A percentile compares a stretch with the other conserved stretches of the same genome.
Conservation (phyloP, 2,329 filamentous ascomycete species). For the Ceratocystis eucalypticola region DNA sequence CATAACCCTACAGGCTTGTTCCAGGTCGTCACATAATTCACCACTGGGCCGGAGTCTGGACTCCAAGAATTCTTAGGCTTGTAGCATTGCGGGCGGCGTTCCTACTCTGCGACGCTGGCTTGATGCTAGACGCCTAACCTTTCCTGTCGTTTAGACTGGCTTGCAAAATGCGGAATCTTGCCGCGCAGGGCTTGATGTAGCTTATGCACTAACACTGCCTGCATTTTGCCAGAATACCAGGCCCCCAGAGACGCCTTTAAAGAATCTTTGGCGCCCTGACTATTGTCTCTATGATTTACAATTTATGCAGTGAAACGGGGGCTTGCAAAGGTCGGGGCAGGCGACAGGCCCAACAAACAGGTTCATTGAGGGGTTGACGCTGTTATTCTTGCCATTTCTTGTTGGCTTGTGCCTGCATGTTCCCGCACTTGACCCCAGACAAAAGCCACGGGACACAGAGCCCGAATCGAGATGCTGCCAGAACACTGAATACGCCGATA, state of each 20-base stretch:
- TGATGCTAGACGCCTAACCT: neutral
- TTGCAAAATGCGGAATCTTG: neutral
- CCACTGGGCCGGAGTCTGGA: too few species aligned
- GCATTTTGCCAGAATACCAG: neutral
- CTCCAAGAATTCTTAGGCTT: too few species aligned
- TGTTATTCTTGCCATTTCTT: neutral
- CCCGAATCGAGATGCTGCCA: neutral
- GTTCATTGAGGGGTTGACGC: neutral
- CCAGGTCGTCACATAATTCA: too few species aligned
- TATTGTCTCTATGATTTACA: neutral
- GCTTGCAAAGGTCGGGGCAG: neutral
- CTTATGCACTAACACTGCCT: neutral
- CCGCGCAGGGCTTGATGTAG: neutral
- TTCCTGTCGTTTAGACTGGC: neutral
- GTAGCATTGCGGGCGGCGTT: neutral
- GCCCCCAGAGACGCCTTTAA: neutral
- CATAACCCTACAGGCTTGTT: too few species aligned
- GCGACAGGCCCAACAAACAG: neutral
- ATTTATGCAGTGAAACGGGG: neutral
- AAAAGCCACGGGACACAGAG: neutral
- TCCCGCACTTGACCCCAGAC: neutral
- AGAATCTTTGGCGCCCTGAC: neutral
- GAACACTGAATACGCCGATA: neutral
- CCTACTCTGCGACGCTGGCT: neutral
- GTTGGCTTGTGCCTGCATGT: neutral